Conservation (phyloP, 805 yeast genomes). For the Myxozyma udenii region DNA sequence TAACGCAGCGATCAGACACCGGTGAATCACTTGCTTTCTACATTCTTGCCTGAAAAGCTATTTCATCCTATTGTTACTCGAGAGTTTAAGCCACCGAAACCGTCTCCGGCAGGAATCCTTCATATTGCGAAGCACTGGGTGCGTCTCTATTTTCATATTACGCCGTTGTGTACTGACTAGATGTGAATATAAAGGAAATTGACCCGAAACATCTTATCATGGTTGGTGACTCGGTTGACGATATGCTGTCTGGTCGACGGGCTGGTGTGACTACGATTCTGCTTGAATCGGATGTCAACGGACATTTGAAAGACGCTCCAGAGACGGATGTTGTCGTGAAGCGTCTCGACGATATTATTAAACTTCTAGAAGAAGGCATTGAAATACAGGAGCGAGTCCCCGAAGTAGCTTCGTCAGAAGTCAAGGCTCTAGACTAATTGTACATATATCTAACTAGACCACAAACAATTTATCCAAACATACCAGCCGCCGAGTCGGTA, state of each 20-base stretch:
- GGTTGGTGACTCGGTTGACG: constrained; percentile 76
- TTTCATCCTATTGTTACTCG: constrained; percentile 60
- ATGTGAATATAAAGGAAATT: too few relatives aligned
- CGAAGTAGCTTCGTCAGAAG: constrained; percentile 8
- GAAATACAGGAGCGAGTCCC: constrained; percentile 19
- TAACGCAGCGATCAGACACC: constrained; percentile 40
- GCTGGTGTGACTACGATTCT: constrained; percentile 63
- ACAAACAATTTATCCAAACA: neutral
- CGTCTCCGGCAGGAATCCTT: constrained; percentile 59
- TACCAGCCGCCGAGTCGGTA: neutral
- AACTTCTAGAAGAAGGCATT: constrained; percentile 18
- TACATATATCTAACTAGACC: neutral
- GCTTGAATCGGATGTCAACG: constrained; percentile 52
- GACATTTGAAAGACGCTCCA: constrained; percentile 41
- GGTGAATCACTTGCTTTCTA: constrained; percentile 50
- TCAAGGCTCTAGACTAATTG: constrained; percentile 9
- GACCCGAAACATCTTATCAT: constrained; percentile 51
- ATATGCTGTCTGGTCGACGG: constrained; percentile 58
- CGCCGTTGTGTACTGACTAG: neutral
- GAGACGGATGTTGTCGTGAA: constrained; percentile 32
- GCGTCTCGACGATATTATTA: constrained; percentile 27
- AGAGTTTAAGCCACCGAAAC: constrained; percentile 65
- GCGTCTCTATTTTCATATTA: neutral
- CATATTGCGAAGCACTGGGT: constrained; percentile 54
- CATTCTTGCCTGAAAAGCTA: constrained; percentile 43